These are phyloP conservation scores for Casuarina glauca DNA, from an alignment of 306 rosid species.

Conservation along the genomic window DNA sequence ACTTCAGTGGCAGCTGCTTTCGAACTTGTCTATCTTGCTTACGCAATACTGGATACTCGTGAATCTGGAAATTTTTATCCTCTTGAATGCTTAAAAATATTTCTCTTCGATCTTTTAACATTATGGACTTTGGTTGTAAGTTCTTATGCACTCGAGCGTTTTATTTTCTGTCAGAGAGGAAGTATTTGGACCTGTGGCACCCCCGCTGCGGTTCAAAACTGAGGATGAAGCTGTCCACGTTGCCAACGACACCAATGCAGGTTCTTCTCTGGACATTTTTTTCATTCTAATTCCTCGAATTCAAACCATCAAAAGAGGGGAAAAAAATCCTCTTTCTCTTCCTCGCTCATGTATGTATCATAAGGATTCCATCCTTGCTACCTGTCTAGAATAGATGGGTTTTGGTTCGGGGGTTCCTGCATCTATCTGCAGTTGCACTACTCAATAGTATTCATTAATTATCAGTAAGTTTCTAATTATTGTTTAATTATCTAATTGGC, in stretches of 20 bases:
- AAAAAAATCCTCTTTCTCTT: background rate
- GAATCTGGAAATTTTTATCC: background rate
- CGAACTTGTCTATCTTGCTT: background rate
- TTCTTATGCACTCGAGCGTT: conserved; percentile 19
- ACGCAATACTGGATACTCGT: background rate
- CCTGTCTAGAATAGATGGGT: background rate
- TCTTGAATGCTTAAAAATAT: background rate
- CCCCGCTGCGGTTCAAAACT: conserved; percentile 78
- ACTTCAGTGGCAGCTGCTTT: conserved; percentile 6
- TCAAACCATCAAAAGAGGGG: background rate
- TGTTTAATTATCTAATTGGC: background rate
- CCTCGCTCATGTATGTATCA: background rate
- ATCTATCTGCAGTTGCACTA: background rate
- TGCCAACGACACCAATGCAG: conserved; percentile 89
- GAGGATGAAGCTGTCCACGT: conserved; percentile 85
- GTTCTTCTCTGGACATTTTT: conserved; percentile 40
- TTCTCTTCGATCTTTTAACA: background rate
- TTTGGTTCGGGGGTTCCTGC: background rate
- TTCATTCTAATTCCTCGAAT: conserved; percentile 18
- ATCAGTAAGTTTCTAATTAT: background rate
- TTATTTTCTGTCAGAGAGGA: conserved; percentile 67
- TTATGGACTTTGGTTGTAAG: conserved; percentile 2
- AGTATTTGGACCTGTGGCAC: conserved; percentile 95
- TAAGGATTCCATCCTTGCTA: conserved; percentile 10
- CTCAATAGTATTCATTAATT: background rate